Percentiles rank a stretch among this genome's conserved stretches.
Evolutionary conservation across 305 asterid genomes (phyloP).

Genomic region (Plantago lanceolata): DNA sequence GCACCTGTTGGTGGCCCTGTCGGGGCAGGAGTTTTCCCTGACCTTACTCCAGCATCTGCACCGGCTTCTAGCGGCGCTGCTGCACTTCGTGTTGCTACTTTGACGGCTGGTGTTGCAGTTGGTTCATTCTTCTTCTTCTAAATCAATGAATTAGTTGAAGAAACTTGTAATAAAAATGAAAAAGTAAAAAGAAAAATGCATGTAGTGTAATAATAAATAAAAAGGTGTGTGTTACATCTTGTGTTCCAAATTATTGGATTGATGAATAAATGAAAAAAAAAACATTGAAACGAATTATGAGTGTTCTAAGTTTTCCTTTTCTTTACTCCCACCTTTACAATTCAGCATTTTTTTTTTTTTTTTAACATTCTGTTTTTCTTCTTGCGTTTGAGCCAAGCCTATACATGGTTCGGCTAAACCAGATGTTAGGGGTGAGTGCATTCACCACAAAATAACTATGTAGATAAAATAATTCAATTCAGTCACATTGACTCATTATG

Average conservation of each 20-base stretch:
- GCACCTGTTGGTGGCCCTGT: slow-evolving; percentile 42
- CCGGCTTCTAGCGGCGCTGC: slow-evolving; percentile 24
- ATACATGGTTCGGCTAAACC: too few species aligned
- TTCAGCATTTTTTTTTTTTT: too few species aligned
- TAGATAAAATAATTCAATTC: too few species aligned
- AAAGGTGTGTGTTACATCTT: slow-evolving; percentile 1
- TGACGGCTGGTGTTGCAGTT: slow-evolving; percentile 16
- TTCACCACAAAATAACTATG: too few species aligned
- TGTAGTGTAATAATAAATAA: background rate
- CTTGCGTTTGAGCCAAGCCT: too few species aligned
- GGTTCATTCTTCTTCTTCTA: slow-evolving; percentile 32
- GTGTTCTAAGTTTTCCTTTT: background rate
- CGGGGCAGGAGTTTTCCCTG: slow-evolving; percentile 16
- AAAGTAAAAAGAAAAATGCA: too few species aligned
- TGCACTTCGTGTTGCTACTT: slow-evolving; percentile 8
- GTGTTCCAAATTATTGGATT: background rate
- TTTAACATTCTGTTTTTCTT: background rate
- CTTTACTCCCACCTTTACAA: too few species aligned
- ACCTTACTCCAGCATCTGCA: slow-evolving; percentile 18
- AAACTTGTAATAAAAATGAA: background rate
- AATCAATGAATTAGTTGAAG: slow-evolving; percentile 3
- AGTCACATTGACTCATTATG: too few species aligned
- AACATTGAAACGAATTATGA: too few species aligned
- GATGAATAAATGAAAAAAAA: slow-evolving; percentile 8
- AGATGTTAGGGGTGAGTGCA: too few species aligned